Conservation (phyloP, 306 rosid species). For the Sindora glabra region DNA sequence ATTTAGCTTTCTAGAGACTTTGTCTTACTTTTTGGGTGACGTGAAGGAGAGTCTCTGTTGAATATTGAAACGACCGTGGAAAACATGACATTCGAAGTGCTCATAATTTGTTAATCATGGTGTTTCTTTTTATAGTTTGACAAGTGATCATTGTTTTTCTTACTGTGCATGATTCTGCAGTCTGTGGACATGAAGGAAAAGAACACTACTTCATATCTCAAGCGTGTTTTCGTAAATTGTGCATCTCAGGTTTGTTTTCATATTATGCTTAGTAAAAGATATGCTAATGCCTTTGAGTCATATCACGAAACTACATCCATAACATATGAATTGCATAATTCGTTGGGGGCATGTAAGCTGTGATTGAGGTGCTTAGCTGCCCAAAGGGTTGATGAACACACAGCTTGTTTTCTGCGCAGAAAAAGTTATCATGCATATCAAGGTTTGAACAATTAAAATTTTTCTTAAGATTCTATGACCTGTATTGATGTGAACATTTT, state of each 20-base stretch:
- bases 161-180: slow-evolving; percentile 14
- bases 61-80: too few species aligned
- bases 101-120: neutral
- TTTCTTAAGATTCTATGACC: neutral
- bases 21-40: too few species aligned
- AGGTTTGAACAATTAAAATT: neutral
- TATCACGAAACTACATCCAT: neutral
- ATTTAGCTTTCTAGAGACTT: too few species aligned
- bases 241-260: slow-evolving; percentile 63
- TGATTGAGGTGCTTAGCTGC: neutral
- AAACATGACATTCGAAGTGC: too few species aligned
- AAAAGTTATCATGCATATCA: neutral
- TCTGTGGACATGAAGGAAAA: slow-evolving; percentile 71
- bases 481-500: neutral
- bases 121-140: neutral
- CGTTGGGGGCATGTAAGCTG: neutral
- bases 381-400: neutral
- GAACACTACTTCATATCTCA: slow-evolving; percentile 53
- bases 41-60: too few species aligned
- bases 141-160: neutral
- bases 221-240: slow-evolving; percentile 70
- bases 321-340: neutral
- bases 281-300: neutral
- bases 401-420: neutral
- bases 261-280: neutral